Evolutionary conservation across 441 rosid species (phyloP), one percentile per base, ranked within the genome.

Genomic region (Biscutella laevigata): DNA sequence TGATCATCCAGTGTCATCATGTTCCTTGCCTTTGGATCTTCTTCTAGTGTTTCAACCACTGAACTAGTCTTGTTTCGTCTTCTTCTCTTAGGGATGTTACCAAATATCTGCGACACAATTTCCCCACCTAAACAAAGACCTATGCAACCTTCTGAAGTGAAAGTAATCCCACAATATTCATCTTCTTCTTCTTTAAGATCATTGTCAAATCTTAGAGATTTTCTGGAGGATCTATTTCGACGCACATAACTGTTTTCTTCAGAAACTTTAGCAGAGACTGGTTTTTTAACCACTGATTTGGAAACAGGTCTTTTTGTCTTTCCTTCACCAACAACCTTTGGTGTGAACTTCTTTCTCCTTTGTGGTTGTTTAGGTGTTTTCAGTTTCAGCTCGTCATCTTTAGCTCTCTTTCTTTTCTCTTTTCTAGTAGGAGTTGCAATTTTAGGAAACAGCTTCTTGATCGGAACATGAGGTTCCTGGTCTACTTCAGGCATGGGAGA

Each of bases 311-410:
- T 70, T n/a, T 61, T 73, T 20, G 71, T 68, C 45, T 77, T 79
- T 32, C 63, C 80, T 75, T 87, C 96, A 9, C 13, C 44, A 19
- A 78, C 71, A 43, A 90, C 95, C 68, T 80, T 90, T 4, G 90
- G 86, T 60, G 90, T 84, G 62, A 77, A 78, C 72, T 87, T 90
- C 63, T 61, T 90, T 60, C 80, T 65, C 55, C 70, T 87, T 2
- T 69, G 64, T 68, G 70, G 78, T 55, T 53, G 75, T 5, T 4
- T 19, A 0, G 67, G 67, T 45, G 67, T 44, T 36, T 44, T 21
- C 25, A 62, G 5, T 1, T 29, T 26, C n/a, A 15, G 4, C 9
- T 50, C 37, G 3, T 52, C 59, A 6, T 26, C 30, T 53, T 40
- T 28, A 19, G 9, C 11, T 53, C 60, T 62, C 53, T 61, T 61